Percentiles rank a stretch among this genome's conserved stretches.
Conservation (phyloP, 345 rosid species). For the Garcia nutans region DNA sequence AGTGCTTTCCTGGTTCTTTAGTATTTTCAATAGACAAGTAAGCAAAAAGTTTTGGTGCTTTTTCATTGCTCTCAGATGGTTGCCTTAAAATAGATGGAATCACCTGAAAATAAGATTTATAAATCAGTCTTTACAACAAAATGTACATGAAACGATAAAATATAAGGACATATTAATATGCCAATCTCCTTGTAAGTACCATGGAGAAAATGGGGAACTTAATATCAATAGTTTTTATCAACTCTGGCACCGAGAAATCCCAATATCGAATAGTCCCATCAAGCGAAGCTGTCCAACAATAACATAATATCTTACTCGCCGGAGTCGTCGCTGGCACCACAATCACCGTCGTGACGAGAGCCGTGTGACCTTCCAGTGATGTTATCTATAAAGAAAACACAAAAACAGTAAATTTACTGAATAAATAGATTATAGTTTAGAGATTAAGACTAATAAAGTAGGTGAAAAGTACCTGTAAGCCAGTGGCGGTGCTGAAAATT, state of each 20-base stretch:
- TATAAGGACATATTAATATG: too few species aligned
- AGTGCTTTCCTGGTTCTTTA: constrained; percentile 28
- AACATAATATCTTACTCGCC: constrained; percentile 53
- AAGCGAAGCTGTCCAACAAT: constrained; percentile 92
- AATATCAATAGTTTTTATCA: constrained; percentile 62
- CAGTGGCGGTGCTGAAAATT: constrained; percentile 82
- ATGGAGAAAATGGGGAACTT: constrained; percentile 67
- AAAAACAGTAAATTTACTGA: not conserved
- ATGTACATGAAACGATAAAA: not conserved
- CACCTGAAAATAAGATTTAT: constrained; percentile 45
- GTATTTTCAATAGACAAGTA: constrained; percentile 59
- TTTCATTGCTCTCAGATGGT: constrained; percentile 36
- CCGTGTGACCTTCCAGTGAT: constrained; percentile 79
- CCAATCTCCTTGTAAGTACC: constrained; percentile 33
- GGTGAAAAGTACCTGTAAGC: constrained; percentile 52
- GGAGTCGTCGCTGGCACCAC: constrained; percentile 66
- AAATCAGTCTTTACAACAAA: not conserved
- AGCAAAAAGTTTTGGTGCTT: constrained; percentile 48
- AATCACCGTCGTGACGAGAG: constrained; percentile 64
- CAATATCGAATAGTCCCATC: constrained; percentile 90
- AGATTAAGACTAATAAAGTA: not conserved
- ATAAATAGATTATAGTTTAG: not conserved
- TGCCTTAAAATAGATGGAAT: constrained; percentile 63
- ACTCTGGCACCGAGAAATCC: constrained; percentile 80
- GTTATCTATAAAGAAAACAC: constrained; percentile 36